A percentile compares a stretch with the other conserved stretches of the same genome.
These are phyloP conservation scores for Neofusicoccum sp. DNA, from an alignment of 2,329 filamentous ascomycete species.

Conservation along the genomic window DNA sequence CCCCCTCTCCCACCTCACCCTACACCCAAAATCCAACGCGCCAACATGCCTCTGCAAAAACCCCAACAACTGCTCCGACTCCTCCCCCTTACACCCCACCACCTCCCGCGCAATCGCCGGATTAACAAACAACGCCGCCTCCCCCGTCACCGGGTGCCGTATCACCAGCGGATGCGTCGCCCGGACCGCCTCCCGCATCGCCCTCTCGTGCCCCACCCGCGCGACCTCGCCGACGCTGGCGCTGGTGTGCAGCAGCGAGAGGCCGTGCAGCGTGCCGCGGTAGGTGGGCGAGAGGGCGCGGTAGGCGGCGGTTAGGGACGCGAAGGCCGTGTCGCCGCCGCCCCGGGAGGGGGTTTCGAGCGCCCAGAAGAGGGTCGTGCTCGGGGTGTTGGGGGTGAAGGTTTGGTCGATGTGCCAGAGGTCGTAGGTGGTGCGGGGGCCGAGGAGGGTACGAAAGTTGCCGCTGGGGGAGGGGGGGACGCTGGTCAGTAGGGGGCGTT, in stretches of 20 bases:
- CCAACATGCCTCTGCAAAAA: background rate
- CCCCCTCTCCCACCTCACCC: slow-evolving; percentile 6
- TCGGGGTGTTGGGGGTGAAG: slow-evolving; percentile 4
- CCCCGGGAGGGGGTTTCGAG: background rate
- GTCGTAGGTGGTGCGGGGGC: slow-evolving; percentile 3
- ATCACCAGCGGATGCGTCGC: slow-evolving; percentile 5
- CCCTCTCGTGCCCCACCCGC: background rate
- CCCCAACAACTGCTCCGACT: background rate
- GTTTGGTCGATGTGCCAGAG: slow-evolving; percentile 19
- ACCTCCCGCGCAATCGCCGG: slow-evolving; percentile 1
- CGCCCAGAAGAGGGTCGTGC: background rate
- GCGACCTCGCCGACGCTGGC: slow-evolving; percentile 11
- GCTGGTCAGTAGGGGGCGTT: background rate
- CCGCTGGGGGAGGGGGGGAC: background rate
- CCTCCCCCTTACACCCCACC: background rate
- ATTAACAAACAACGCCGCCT: slow-evolving; percentile 7
- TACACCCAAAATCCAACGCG: background rate
- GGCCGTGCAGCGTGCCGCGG: slow-evolving; percentile 20
- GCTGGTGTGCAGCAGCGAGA: slow-evolving; percentile 3
- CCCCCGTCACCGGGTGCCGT: background rate
- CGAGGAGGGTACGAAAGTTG: slow-evolving; percentile 14
- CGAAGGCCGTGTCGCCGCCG: slow-evolving; percentile 13
- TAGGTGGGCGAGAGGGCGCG: slow-evolving; percentile 21
- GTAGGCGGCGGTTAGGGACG: slow-evolving; percentile 8
- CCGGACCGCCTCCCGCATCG: background rate